phyloP scores from a whole-genome alignment of 495 filamentous ascomycete species.

The Pyronema omphalodes region DNA sequence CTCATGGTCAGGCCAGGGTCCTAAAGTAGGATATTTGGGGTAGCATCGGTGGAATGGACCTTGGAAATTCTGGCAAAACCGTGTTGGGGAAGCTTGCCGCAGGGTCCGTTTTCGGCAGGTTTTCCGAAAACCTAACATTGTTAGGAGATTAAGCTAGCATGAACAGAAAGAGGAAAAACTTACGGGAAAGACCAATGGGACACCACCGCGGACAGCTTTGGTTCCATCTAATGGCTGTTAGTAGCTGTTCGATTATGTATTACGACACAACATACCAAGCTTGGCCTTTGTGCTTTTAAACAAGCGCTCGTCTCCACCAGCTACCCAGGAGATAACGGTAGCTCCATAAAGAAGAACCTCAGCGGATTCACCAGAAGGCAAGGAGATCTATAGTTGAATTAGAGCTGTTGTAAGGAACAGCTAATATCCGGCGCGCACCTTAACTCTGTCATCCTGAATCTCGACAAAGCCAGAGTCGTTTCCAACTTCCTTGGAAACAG shows the following conservation, averaged over 20 bases:
- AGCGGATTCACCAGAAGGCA: slow-evolving; percentile 66
- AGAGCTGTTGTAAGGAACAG: slow-evolving; percentile 42
- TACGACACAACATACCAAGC: slow-evolving; percentile 30
- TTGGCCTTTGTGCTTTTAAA: slow-evolving; percentile 66
- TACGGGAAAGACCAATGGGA: slow-evolving; percentile 93
- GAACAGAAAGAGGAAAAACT: slow-evolving; percentile 18
- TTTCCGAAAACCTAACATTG: slow-evolving; percentile 66
- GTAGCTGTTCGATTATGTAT: slow-evolving; percentile 22
- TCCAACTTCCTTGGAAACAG: slow-evolving; percentile 31
- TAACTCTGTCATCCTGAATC: slow-evolving; percentile 17
- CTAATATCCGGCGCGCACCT: slow-evolving; percentile 5
- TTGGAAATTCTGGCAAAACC: slow-evolving; percentile 79
- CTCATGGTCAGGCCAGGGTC: not conserved
- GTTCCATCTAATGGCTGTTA: slow-evolving; percentile 29
- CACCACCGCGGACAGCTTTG: slow-evolving; percentile 51
- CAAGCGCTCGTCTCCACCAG: slow-evolving; percentile 62
- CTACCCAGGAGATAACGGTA: slow-evolving; percentile 77
- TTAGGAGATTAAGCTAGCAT: not conserved
- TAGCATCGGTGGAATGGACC: not conserved
- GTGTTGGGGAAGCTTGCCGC: slow-evolving; percentile 67
- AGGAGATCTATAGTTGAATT: slow-evolving; percentile 39
- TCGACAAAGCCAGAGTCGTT: slow-evolving; percentile 10
- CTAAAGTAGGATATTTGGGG: not conserved
- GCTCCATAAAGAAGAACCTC: slow-evolving; percentile 78
- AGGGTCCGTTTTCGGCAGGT: slow-evolving; percentile 48